Conservation (phyloP, 257 asterid genomes). For the Orobanche coerulescens region DNA sequence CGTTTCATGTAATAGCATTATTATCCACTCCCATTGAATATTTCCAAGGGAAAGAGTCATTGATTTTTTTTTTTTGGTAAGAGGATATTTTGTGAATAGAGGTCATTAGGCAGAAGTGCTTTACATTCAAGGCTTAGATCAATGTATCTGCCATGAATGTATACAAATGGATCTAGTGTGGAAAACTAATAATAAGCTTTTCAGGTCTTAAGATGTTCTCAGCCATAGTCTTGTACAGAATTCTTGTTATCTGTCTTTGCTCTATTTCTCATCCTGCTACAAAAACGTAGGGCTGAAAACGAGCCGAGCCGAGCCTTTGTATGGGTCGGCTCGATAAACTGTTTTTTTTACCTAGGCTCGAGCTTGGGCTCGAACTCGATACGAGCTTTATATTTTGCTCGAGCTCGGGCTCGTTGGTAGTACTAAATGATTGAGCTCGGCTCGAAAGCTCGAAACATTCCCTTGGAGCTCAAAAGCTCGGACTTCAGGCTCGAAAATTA, state of each 20-base stretch:
- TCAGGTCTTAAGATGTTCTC: not conserved
- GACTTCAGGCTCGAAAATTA: too few species aligned
- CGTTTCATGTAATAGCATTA: not conserved
- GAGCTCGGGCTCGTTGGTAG: too few species aligned
- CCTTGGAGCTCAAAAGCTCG: too few species aligned
- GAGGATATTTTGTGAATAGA: not conserved
- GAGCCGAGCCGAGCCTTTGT: too few species aligned
- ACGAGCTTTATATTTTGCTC: too few species aligned
- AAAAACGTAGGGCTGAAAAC: conserved; percentile 9
- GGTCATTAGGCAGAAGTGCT: not conserved
- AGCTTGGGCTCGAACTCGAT: too few species aligned
- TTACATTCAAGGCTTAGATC: not conserved
- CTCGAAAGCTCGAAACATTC: too few species aligned
- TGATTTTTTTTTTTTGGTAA: not conserved
- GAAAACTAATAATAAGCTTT: not conserved
- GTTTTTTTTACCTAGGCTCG: too few species aligned
- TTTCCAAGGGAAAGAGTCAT: not conserved
- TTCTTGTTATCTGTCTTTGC: not conserved
- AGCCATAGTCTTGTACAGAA: not conserved
- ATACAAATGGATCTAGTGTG: not conserved
- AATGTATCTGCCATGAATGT: not conserved
- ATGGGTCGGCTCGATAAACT: too few species aligned
- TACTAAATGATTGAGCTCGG: too few species aligned
- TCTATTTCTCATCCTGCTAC: not conserved
- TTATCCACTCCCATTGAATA: not conserved